phyloP scores from a whole-genome alignment of 225 moss, liverwort and hornwort genomes.

The Lunularia cruciata region DNA sequence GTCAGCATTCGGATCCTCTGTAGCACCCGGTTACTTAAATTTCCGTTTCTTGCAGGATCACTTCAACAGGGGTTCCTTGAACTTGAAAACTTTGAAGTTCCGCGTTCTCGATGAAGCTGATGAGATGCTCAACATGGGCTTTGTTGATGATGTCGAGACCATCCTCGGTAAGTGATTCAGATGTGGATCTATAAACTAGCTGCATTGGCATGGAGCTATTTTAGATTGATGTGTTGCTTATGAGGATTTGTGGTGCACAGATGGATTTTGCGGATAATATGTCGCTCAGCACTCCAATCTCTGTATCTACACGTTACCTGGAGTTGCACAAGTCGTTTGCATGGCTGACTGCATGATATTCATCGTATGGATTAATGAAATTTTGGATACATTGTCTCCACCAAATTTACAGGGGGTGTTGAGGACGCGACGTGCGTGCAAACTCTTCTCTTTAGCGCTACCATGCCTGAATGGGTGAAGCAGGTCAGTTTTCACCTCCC shows the following conservation, averaged over 20 bases:
- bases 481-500: constrained; percentile 33
- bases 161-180: constrained; percentile 50
- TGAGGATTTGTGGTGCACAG: too few species aligned
- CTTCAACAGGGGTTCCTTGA: constrained; percentile 62
- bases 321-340: neutral
- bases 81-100: constrained; percentile 79
- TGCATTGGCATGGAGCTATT: too few species aligned
- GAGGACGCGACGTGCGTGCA: constrained; percentile 72
- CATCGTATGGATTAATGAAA: too few species aligned
- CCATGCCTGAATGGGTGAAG: constrained; percentile 87
- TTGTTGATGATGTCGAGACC: constrained; percentile 88
- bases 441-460: constrained; percentile 90
- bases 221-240: too few species aligned
- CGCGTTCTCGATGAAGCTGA: constrained; percentile 92
- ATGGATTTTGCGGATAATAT: too few species aligned
- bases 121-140: constrained; percentile 98
- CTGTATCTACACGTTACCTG: neutral
- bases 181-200: too few species aligned
- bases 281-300: too few species aligned
- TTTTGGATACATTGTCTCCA: too few species aligned
- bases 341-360: neutral
- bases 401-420: constrained; percentile 70
- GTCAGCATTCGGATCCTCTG: neutral
- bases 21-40: neutral
- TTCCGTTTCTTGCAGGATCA: constrained; percentile 46